Conservation (phyloP, 805 yeast species). For the Kazachstania africana region DNA sequence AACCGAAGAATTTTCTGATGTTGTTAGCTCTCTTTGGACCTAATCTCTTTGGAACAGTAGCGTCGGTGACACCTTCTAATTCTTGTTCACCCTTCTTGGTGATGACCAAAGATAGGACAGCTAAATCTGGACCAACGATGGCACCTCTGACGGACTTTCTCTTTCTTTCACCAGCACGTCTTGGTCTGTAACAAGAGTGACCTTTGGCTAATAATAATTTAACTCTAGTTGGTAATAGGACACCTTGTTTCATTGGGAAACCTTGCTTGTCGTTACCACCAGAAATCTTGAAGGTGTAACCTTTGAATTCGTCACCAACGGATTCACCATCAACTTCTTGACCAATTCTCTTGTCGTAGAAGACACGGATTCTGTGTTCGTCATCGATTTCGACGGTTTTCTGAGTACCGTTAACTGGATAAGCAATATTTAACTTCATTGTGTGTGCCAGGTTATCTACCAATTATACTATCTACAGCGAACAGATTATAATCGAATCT, state of each 20-base stretch:
- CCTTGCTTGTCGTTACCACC: slow-evolving; percentile 99
- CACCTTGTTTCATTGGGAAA: slow-evolving; percentile 99
- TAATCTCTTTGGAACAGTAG: slow-evolving; percentile 93
- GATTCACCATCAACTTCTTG: slow-evolving; percentile 99
- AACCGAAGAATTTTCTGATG: slow-evolving; percentile 99
- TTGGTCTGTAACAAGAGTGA: slow-evolving; percentile 98
- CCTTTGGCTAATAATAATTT: slow-evolving; percentile 87
- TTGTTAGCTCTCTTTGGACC: slow-evolving; percentile 99
- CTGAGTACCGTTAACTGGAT: slow-evolving; percentile 99
- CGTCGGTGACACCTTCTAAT: slow-evolving; percentile 89
- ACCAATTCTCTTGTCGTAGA: slow-evolving; percentile 99
- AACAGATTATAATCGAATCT: too few relatives aligned
- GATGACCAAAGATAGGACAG: slow-evolving; percentile 84
- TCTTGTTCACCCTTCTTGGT: slow-evolving; percentile 96
- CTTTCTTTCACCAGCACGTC: slow-evolving; percentile 99
- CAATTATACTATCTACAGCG: too few relatives aligned
- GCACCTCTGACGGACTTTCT: slow-evolving; percentile 99
- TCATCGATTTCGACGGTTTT: slow-evolving; percentile 96
- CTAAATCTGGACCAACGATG: slow-evolving; percentile 92
- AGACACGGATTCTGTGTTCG: slow-evolving; percentile 95
- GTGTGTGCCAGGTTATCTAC: neutral
- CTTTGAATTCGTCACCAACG: slow-evolving; percentile 97
- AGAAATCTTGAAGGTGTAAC: slow-evolving; percentile 94
- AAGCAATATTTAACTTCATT: slow-evolving; percentile 88
- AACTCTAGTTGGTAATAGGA: slow-evolving; percentile 98